Conservation (phyloP, 73 alveolate genomes). For the Paramecium caudatum region DNA sequence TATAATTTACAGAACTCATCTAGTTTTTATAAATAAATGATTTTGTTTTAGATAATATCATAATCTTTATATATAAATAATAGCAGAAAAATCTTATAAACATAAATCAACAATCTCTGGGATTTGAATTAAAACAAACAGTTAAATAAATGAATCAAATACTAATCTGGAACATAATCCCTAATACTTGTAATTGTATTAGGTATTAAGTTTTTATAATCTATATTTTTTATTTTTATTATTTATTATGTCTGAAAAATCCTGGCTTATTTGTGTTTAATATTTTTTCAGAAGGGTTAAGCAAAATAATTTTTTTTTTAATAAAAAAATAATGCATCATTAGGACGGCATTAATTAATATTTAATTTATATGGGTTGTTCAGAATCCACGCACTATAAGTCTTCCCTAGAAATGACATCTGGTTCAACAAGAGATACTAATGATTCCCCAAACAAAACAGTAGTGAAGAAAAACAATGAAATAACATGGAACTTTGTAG, state of each 20-base stretch:
- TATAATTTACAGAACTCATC: no score
- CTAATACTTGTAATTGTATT: background rate
- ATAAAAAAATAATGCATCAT: slow-evolving; percentile 33
- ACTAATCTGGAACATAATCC: slow-evolving; percentile 38
- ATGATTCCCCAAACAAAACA: background rate
- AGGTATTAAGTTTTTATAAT: slow-evolving; percentile 25
- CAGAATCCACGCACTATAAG: slow-evolving; percentile 36
- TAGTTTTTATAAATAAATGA: no score
- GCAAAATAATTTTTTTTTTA: no score
- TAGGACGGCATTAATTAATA: background rate
- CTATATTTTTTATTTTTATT: background rate
- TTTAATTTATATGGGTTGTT: slow-evolving; percentile 39
- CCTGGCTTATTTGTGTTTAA: no score
- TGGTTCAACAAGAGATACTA: slow-evolving; percentile 3
- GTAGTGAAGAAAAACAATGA: background rate
- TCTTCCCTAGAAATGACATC: background rate
- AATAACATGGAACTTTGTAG: background rate
- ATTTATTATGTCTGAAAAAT: no score
- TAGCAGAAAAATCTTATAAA: no score
- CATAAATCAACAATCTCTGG: no score
- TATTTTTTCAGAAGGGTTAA: no score
- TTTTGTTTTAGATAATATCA: no score
- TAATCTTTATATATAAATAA: no score
- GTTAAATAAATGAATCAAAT: slow-evolving; percentile 26
- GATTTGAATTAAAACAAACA: slow-evolving; percentile 52